Base-by-base conservation (phyloP, 441 rosid genomes). In the Pelargonium citronellum region DNA sequence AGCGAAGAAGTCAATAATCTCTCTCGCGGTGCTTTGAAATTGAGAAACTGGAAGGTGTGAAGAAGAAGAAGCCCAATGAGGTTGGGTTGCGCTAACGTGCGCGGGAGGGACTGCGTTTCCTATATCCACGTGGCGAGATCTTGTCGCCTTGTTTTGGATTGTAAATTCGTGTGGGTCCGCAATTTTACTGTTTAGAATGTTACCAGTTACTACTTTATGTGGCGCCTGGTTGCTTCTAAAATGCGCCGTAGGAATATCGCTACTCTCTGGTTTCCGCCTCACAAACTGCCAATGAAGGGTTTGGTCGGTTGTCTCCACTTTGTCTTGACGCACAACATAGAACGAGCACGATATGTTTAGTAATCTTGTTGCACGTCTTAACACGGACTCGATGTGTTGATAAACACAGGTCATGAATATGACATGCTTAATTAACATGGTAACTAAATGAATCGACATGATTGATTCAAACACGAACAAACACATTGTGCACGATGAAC, bases 81-180 rank as follows among this genome's bases (percentile, higher is more conserved):
- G 67, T 58, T 16, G 2, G 11, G 64, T 63, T 5, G 57, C 0
- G 75, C 83, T 79, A 77, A 64, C 24, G 66, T 80, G 78, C 74
- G 65, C 82, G 0, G 4, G 0, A 5, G 55, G 73, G 24, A 4
- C 53, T 27, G 69, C 41, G 0, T 4, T 30, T 20, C 44, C 19
- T n/a, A 8, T 1, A 2, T 15, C 62, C 24, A 81, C 83, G 83
- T 75, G 83, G 82, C 15, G 80, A 79, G 78, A 73, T 79, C 51
- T 41, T 7, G 43, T 51, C 64, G 13, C n/a, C 8, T 12, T 1
- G 11, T 68, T 79, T 17, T 27, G 82, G 82, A 82, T 80, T 44
- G 44, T 49, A 10, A 64, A 0, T 69, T 68, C 4, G 9, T 24
- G 19, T 46, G 49, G 80, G 61, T 27, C 71, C 34, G 64, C 46